Evolutionary conservation across 1,284 basidiomycete species (phyloP), one percentile per base, ranked within the genome.

Genomic region (Tausonia pullulans): DNA sequence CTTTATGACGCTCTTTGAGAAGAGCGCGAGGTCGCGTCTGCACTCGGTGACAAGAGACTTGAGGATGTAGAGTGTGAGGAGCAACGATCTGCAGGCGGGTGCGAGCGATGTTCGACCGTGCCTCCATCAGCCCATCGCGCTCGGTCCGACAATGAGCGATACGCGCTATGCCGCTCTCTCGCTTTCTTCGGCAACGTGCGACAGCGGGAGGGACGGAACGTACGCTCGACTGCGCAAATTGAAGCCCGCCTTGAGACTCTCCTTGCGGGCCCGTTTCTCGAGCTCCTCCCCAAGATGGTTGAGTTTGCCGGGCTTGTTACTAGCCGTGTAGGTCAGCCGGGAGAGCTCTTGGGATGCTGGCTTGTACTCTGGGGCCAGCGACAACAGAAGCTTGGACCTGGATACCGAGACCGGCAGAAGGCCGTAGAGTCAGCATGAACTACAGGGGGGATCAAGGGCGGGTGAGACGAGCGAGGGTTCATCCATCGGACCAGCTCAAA

Each of bases 261-360:
- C 90, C 59, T 80, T 74, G 64, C 78, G 80, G 2, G 88, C 81
- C 68, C 88, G 82, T 72, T 87, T 88, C 74, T 94, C 87, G 59
- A 98, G 79, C 73, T 93, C 90, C 63, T 81, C 80, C 13, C 87
- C 86, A 45, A 98, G 82, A 74, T 95, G 95, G 66, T 86, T 81
- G 40, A 97, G 82, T 78, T 96, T 95, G 46, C 87, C 86, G 0
- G 93, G 90, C 71, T 87, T 85, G 76, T 94, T 92, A 10, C 87
- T 85, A 9, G 89, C 91, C 80, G 92, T 94, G 78, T 97, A 97
- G 4, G 90, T 90, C 67, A 98, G 81, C 57, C 88, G 85, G 63
- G 90, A 91, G 46, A 97, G 81, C 72, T 97, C 93, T 74, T 96
- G 93, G 0, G 87, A 83, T 69, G 92, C 88, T 2, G 92, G 91